A percentile compares a stretch with the other conserved stretches of the same genome.
These are phyloP conservation scores for Aspergillus terreus DNA, from an alignment of 2,329 filamentous ascomycete genomes.

Conservation along the genomic window DNA sequence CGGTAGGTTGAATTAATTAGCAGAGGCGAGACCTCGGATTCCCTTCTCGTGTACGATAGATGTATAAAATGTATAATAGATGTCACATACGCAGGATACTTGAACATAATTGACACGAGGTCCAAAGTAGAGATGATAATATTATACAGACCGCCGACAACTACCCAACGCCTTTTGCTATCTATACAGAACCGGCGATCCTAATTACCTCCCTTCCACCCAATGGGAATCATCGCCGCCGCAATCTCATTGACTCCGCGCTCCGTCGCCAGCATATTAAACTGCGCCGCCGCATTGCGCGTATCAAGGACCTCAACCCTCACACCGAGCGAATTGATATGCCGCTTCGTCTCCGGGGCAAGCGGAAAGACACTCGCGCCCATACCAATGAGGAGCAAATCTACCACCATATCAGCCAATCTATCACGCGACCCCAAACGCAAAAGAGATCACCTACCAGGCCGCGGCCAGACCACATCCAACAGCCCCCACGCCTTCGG, in stretches of 20 bases:
- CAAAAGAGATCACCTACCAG: conserved; percentile 57
- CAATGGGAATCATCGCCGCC: conserved; percentile 80
- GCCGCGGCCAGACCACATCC: conserved; percentile 78
- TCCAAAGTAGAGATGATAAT: background rate
- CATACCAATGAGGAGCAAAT: conserved; percentile 71
- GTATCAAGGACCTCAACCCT: conserved; percentile 88
- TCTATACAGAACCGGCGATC: background rate
- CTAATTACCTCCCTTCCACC: conserved; percentile 58
- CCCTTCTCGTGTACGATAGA: background rate
- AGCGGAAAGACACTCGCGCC: conserved; percentile 73
- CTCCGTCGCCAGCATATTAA: conserved; percentile 93
- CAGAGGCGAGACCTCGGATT: background rate
- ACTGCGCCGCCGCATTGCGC: conserved; percentile 88
- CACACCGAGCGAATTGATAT: conserved; percentile 75
- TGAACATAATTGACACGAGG: background rate
- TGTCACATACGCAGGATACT: background rate
- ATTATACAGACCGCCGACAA: background rate
- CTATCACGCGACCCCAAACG: background rate
- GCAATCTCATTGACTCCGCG: conserved; percentile 80
- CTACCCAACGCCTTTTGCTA: background rate
- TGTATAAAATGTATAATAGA: background rate
- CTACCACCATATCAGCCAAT: conserved; percentile 9
- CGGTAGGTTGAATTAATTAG: background rate
- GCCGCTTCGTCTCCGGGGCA: conserved; percentile 67
- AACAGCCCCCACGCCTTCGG: conserved; percentile 70